Percentiles rank a stretch among this genome's conserved stretches.
Evolutionary conservation across 306 rosid species (phyloP).

Genomic region (Styphnolobium japonicum): DNA sequence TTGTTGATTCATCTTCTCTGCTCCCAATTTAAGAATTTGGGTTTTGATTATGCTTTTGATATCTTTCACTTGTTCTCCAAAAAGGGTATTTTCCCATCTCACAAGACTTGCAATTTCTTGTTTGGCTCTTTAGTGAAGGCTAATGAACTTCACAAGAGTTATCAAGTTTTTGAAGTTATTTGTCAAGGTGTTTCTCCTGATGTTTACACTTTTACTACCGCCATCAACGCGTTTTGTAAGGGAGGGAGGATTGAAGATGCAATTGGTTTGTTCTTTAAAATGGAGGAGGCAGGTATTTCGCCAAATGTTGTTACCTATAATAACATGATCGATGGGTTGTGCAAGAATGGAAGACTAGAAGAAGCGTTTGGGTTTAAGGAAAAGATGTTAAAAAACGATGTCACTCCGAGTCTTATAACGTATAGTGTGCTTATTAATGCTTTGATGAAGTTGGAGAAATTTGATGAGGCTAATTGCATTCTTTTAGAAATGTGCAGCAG

Average conservation of each 20-base stretch:
- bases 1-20: constrained; percentile 57
- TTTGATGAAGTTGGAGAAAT: constrained; percentile 49
- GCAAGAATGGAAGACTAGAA: constrained; percentile 54
- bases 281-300: constrained; percentile 52
- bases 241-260: constrained; percentile 65
- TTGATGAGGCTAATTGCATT: constrained; percentile 43
- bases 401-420: constrained; percentile 53
- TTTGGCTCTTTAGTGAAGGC: constrained; percentile 56
- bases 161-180: constrained; percentile 44
- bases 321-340: constrained; percentile 65
- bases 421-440: constrained; percentile 65
- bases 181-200: constrained; percentile 45
- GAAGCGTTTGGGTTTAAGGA: constrained; percentile 53
- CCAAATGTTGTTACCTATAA: constrained; percentile 76
- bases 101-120: constrained; percentile 54
- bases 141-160: constrained; percentile 47
- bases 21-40: constrained; percentile 47
- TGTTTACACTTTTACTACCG: constrained; percentile 54
- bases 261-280: constrained; percentile 44
- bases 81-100: constrained; percentile 44
- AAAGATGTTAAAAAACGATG: constrained; percentile 49
- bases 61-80: constrained; percentile 35
- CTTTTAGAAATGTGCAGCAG: constrained; percentile 53
- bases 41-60: constrained; percentile 46
- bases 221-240: constrained; percentile 53